A percentile compares a stretch with the other conserved stretches of the same genome.
phyloP scores from a whole-genome alignment of 805 yeast genomes.

The Cyberlindnera lachancei region DNA sequence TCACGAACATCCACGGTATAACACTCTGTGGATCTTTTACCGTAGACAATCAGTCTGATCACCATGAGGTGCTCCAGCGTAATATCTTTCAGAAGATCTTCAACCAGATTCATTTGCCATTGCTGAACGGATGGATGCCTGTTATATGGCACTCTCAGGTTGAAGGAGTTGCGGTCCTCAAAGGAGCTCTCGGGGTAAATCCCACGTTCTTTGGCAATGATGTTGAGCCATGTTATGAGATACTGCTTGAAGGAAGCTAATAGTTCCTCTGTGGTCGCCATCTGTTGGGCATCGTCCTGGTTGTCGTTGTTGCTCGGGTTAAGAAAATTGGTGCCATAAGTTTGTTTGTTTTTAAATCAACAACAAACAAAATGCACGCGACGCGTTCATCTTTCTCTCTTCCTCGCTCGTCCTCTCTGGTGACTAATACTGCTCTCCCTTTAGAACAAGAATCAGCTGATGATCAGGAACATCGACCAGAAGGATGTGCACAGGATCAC shows the following conservation, averaged over 20 bases:
- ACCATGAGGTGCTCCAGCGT: conserved; percentile 23
- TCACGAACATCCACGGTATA: conserved; percentile 30
- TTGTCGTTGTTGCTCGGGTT: too few relatives aligned
- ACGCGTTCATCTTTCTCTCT: not conserved
- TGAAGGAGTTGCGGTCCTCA: conserved; percentile 33
- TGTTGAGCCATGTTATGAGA: conserved; percentile 30
- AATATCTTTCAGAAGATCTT: conserved; percentile 9
- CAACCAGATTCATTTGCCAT: conserved; percentile 10
- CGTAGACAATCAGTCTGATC: conserved; percentile 32
- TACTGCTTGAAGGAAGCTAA: conserved; percentile 17
- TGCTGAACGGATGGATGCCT: conserved; percentile 35
- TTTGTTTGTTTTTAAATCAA: too few relatives aligned
- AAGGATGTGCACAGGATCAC: conserved; percentile 69
- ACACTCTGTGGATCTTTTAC: conserved; percentile 26
- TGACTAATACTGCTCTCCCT: too few relatives aligned
- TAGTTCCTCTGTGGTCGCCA: not conserved
- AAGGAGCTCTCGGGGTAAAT: conserved; percentile 31
- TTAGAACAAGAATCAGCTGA: too few relatives aligned
- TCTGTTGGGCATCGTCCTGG: not conserved
- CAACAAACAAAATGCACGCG: too few relatives aligned
- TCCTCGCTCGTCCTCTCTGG: not conserved
- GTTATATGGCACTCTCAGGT: conserved; percentile 33
- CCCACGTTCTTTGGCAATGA: conserved; percentile 28
- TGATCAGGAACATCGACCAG: conserved; percentile 6
- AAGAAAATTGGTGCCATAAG: too few relatives aligned